These are phyloP conservation scores for Penicillium parvum DNA, from an alignment of 495 filamentous ascomycete genomes.

Conservation along the genomic window DNA sequence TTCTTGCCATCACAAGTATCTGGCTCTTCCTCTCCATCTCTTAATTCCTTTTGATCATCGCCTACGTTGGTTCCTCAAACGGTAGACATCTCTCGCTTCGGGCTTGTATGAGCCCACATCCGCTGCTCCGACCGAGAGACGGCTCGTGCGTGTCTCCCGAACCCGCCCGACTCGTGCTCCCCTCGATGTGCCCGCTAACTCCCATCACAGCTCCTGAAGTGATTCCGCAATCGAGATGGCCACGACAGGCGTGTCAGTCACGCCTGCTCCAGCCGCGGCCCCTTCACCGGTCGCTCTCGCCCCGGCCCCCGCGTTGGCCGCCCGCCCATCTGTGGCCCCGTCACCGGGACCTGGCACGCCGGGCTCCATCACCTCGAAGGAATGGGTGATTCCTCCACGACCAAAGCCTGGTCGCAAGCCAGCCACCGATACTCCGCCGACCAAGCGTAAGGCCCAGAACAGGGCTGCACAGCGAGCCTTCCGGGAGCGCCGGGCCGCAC, in stretches of 20 bases:
- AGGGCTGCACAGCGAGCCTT: slow-evolving; percentile 89
- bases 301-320: slow-evolving; percentile 34
- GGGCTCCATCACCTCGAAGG: slow-evolving; percentile 61
- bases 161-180: slow-evolving; percentile 20
- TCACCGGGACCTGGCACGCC: slow-evolving; percentile 42
- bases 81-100: slow-evolving; percentile 26
- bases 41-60: neutral
- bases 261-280: slow-evolving; percentile 28
- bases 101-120: slow-evolving; percentile 36
- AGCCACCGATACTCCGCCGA: slow-evolving; percentile 84
- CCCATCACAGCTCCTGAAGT: slow-evolving; percentile 14
- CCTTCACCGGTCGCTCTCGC: slow-evolving; percentile 28
- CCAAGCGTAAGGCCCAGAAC: slow-evolving; percentile 91
- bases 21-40: no score
- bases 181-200: slow-evolving; percentile 17
- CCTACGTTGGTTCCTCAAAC: neutral
- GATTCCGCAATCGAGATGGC: slow-evolving; percentile 28
- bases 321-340: slow-evolving; percentile 34
- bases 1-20: no score
- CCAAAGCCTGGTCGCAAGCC: slow-evolving; percentile 94
- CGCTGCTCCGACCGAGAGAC: slow-evolving; percentile 40
- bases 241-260: slow-evolving; percentile 30
- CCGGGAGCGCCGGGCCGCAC: slow-evolving; percentile 78
- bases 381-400: slow-evolving; percentile 84
- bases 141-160: slow-evolving; percentile 26